phyloP scores from a whole-genome alignment of 1,284 basidiomycete species.

The Gymnopus androsaceus region DNA sequence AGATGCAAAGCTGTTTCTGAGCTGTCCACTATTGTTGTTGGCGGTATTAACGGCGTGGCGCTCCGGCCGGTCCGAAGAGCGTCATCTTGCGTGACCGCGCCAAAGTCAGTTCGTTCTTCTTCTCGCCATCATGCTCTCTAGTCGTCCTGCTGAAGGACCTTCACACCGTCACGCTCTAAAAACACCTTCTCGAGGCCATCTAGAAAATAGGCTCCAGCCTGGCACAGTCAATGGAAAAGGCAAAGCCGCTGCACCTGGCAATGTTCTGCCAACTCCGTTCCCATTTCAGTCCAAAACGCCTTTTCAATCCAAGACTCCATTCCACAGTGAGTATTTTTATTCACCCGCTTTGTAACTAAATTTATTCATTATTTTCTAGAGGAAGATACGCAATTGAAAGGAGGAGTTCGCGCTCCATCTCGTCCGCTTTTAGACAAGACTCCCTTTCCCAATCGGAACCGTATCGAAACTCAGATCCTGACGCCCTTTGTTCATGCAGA shows the following conservation, averaged over 20 bases:
- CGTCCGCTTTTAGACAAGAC: conserved; percentile 45
- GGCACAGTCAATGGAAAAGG: conserved; percentile 17
- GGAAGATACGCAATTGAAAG: conserved; percentile 7
- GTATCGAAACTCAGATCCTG: conserved; percentile 28
- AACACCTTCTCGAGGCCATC: conserved; percentile 22
- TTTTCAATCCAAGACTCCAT: conserved; percentile 26
- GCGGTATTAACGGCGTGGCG: too few species aligned
- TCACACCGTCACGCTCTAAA: conserved; percentile 11
- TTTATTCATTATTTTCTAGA: conserved; percentile 3
- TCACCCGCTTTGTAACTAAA: not conserved
- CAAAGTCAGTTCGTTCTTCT: too few species aligned
- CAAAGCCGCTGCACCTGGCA: conserved; percentile 16
- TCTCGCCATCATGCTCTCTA: conserved; percentile 16
- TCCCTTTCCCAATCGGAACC: conserved; percentile 56
- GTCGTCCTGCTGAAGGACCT: conserved; percentile 10
- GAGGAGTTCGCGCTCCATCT: not conserved
- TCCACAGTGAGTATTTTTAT: conserved; percentile 12
- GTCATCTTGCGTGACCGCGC: too few species aligned
- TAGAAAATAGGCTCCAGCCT: conserved; percentile 22
- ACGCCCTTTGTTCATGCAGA: conserved; percentile 33
- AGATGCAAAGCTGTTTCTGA: too few species aligned
- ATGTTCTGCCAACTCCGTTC: conserved; percentile 38
- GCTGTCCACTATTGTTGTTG: too few species aligned
- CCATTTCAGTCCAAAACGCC: conserved; percentile 26
- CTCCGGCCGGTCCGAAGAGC: too few species aligned